Base-by-base conservation (phyloP, 768 basidiomycete species). In the Hygrophorus russula region DNA sequence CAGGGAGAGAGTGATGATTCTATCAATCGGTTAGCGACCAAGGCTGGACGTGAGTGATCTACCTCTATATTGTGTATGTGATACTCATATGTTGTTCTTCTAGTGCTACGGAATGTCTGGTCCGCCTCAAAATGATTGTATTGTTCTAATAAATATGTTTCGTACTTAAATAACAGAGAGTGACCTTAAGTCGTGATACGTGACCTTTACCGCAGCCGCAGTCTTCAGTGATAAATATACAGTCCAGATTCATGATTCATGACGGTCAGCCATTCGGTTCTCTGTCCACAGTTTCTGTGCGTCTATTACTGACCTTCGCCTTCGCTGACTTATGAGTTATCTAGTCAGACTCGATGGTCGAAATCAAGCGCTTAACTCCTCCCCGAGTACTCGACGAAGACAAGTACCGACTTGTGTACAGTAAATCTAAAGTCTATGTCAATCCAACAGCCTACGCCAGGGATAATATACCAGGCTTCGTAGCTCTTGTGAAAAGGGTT, bases 91-190 rank as follows among this genome's bases (percentile, higher is more conserved):
- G 44, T 48, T 46, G 24, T 46, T 48, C 39, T 32, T 50, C 20
- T 56, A 97, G 93, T 96, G 64, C 84, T 98, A 64, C 82, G 88
- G 63, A 90, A 90, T 65, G 90, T 91, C 61, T 98, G 91, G 91
- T 83, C 81, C 52, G 89, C 87, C 80, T 75, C 82, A 74, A 93
- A 94, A 74, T 98, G 81, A 76, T 56, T 24, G 24, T 24, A 24
- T 24, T 24, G 24, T 24, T n/a, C 47, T 47, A 48, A 19, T 44
- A 28, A 9, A 17, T 34, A n/a, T n/a, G n/a, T n/a, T n/a, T n/a
- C n/a, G n/a, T n/a, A n/a, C n/a, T 15, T 15, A 38, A 38, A 12
- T 19, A 38, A 17, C 18, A 17, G 12, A 5, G 13, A 34, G 36
- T 38, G 19, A n/a, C 19, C 36, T n/a, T n/a, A 15, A 38, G 33